phyloP scores from a whole-genome alignment of 805 yeast genomes.

The Ogataea pilisensis region DNA sequence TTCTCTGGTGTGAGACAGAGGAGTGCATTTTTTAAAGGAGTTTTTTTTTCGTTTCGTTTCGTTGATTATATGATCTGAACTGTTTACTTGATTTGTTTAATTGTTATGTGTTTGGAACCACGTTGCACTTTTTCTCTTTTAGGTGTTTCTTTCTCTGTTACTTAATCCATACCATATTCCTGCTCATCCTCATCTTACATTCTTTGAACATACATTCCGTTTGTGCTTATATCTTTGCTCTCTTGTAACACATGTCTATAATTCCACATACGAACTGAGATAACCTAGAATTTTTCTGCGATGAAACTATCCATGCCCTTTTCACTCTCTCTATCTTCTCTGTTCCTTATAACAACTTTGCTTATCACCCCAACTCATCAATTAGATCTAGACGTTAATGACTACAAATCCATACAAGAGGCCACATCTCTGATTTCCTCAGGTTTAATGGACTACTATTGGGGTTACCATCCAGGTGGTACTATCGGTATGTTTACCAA shows the following conservation, averaged over 20 bases:
- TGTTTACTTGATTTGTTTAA: too few species aligned
- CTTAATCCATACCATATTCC: too few species aligned
- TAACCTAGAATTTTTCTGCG: background rate
- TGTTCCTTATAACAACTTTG: background rate
- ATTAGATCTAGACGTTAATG: conserved; percentile 31
- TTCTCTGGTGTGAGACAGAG: too few species aligned
- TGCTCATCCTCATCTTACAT: too few species aligned
- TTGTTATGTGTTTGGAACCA: too few species aligned
- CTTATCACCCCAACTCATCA: background rate
- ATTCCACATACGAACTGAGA: background rate
- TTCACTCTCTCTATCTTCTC: background rate
- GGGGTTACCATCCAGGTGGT: conserved; percentile 62
- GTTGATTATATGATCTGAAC: too few species aligned
- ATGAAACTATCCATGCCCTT: background rate
- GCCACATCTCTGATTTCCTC: conserved; percentile 50
- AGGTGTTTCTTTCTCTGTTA: too few species aligned
- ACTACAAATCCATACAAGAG: conserved; percentile 41
- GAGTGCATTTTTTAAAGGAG: too few species aligned
- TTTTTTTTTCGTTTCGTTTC: too few species aligned
- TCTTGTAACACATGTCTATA: background rate
- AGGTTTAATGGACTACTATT: conserved; percentile 69
- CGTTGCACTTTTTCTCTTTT: too few species aligned
- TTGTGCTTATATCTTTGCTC: too few species aligned
- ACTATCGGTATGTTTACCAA: conserved; percentile 79
- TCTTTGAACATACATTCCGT: too few species aligned